Percentiles rank a stretch among this genome's conserved stretches.
Conservation (phyloP, 805 yeast genomes). For the Zygosaccharomyces gambellarensis region DNA sequence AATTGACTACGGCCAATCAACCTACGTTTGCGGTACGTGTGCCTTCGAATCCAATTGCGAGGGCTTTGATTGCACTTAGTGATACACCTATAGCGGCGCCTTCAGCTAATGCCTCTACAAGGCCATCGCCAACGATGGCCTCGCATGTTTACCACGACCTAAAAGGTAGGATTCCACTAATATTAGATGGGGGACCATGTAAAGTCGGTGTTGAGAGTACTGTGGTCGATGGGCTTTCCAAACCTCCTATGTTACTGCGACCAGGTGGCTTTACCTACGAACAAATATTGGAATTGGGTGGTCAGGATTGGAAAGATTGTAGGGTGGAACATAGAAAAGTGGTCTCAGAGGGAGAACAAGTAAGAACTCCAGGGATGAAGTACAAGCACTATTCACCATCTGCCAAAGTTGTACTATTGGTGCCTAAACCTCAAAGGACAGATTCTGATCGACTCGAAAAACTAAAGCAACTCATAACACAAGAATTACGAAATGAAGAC, state of each 20-base stretch:
- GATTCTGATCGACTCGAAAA: constrained; percentile 20
- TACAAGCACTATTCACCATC: constrained; percentile 91
- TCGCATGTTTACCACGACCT: constrained; percentile 79
- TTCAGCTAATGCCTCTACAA: constrained; percentile 92
- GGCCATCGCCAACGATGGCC: constrained; percentile 91
- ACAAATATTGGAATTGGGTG: constrained; percentile 62
- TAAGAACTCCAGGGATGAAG: constrained; percentile 96
- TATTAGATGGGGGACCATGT: constrained; percentile 88
- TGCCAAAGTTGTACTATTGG: constrained; percentile 71
- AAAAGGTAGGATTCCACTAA: constrained; percentile 71
- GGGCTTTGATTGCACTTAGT: constrained; percentile 80
- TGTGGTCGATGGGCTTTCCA: constrained; percentile 81
- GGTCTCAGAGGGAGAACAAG: constrained; percentile 55
- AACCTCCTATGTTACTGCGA: constrained; percentile 82
- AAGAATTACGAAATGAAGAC: constrained; percentile 11
- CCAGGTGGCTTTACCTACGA: constrained; percentile 94
- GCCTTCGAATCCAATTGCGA: constrained; percentile 82
- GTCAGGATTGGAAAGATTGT: constrained; percentile 59
- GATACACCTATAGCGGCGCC: constrained; percentile 96
- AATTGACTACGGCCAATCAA: constrained; percentile 79
- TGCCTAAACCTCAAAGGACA: constrained; percentile 44
- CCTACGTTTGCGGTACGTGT: constrained; percentile 87
- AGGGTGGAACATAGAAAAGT: constrained; percentile 63
- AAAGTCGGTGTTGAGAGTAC: constrained; percentile 90
- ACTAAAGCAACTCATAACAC: constrained; percentile 25